Conservation (phyloP, 305 asterid genomes). For the Lippia alba region DNA sequence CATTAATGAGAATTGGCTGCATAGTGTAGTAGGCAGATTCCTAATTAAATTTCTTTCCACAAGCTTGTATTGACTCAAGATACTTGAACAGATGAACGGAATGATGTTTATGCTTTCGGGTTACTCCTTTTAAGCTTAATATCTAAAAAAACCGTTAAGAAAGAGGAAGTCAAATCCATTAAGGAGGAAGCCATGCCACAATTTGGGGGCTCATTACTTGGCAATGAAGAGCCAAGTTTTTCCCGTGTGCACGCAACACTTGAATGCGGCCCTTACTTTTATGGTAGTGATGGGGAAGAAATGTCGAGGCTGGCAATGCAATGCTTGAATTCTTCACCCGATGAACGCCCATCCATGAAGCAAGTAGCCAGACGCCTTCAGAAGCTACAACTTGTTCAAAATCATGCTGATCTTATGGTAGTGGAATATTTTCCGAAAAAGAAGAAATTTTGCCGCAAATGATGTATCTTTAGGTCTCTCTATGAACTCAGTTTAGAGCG, state of each 20-base stretch:
- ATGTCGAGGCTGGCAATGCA: background rate
- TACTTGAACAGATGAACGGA: background rate
- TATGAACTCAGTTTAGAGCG: too few species aligned
- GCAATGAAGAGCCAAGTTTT: background rate
- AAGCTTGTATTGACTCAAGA: background rate
- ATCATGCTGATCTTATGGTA: too few species aligned
- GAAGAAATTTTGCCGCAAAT: too few species aligned
- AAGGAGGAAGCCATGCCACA: background rate
- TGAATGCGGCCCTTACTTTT: background rate
- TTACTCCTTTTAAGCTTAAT: slow-evolving; percentile 1
- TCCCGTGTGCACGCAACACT: background rate
- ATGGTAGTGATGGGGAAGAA: background rate
- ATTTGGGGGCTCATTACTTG: background rate
- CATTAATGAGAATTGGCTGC: too few species aligned
- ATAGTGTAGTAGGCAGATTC: too few species aligned
- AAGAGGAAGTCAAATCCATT: background rate
- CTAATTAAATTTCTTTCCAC: too few species aligned
- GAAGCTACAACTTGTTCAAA: too few species aligned
- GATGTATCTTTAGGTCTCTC: too few species aligned
- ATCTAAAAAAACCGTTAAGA: background rate
- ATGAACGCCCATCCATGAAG: too few species aligned
- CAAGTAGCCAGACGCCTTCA: too few species aligned
- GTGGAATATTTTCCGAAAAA: too few species aligned
- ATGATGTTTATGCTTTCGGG: background rate
- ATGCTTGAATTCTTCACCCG: too few species aligned